Percentiles rank a stretch among this genome's conserved stretches.
These are phyloP conservation scores for Trypanosoma rangeli DNA, from an alignment of 208 protist genomes.

Conservation along the genomic window DNA sequence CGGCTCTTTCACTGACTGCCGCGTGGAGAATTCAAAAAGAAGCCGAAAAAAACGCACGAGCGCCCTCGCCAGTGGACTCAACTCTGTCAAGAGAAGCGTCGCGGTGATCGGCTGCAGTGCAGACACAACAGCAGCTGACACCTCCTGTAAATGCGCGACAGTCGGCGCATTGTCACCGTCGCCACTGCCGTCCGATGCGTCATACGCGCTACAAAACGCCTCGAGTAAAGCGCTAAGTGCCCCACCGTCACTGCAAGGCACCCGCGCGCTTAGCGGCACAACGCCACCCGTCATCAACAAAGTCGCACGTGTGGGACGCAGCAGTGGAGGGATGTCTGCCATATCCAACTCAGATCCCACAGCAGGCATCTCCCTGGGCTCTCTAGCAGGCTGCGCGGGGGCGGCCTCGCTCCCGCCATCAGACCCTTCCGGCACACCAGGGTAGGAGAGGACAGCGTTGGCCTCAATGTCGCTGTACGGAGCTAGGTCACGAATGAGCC, in stretches of 20 bases:
- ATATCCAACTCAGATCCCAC: background rate
- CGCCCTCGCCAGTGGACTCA: slow-evolving; percentile 8
- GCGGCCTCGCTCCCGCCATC: background rate
- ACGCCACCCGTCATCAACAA: slow-evolving; percentile 79
- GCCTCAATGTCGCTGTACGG: slow-evolving; percentile 57
- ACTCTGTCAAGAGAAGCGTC: slow-evolving; percentile 35
- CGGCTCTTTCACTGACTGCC: background rate
- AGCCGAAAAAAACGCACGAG: slow-evolving; percentile 19
- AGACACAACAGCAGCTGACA: slow-evolving; percentile 23
- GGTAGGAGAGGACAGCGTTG: slow-evolving; percentile 61
- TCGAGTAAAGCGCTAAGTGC: slow-evolving; percentile 40
- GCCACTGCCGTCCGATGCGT: background rate
- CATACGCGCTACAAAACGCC: slow-evolving; percentile 27
- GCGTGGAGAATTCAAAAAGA: slow-evolving; percentile 4
- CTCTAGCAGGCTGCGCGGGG: background rate
- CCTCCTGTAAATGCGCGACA: slow-evolving; percentile 14
- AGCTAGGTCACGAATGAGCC: slow-evolving; percentile 50
- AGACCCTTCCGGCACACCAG: slow-evolving; percentile 32
- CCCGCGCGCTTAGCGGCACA: slow-evolving; percentile 76
- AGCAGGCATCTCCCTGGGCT: background rate
- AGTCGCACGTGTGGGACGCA: slow-evolving; percentile 61
- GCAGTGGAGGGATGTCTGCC: slow-evolving; percentile 9
- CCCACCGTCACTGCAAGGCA: slow-evolving; percentile 47
- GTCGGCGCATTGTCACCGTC: background rate
- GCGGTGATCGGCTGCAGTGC: slow-evolving; percentile 29